Evolutionary conservation across 1,284 basidiomycete genomes (phyloP).

Genomic region (Earliella scabrosa): DNA sequence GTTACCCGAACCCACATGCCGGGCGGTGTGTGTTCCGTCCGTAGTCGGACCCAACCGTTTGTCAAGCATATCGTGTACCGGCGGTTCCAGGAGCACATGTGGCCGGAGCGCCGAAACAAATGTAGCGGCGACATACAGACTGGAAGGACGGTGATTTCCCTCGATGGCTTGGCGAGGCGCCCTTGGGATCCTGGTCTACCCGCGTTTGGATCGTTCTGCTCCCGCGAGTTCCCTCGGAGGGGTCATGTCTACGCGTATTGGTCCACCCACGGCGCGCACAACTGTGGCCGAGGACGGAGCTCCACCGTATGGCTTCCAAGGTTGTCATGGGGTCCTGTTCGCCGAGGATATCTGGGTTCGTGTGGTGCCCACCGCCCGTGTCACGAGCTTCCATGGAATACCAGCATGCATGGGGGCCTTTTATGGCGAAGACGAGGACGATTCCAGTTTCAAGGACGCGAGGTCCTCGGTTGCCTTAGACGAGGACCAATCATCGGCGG

Average conservation of each 20-base stretch:
- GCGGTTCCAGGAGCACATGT: neutral
- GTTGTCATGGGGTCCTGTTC: conserved; percentile 8
- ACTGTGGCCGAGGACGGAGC: conserved; percentile 9
- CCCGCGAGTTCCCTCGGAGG: neutral
- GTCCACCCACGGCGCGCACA: conserved; percentile 7
- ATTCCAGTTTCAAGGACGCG: conserved; percentile 12
- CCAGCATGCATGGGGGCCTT: neutral
- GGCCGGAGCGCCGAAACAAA: conserved; percentile 10
- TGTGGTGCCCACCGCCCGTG: neutral
- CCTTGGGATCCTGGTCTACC: conserved; percentile 1
- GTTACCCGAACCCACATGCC: conserved; percentile 9
- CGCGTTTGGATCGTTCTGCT: neutral
- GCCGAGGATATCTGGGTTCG: neutral
- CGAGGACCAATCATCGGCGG: neutral
- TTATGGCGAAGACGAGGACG: conserved; percentile 1
- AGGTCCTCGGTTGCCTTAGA: neutral
- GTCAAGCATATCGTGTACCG: neutral
- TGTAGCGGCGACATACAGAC: neutral
- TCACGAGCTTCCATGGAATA: neutral
- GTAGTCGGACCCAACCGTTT: conserved; percentile 2
- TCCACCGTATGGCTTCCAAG: conserved; percentile 4
- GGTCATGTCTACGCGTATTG: conserved; percentile 1
- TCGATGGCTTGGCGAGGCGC: conserved; percentile 8
- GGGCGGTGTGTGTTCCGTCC: neutral
- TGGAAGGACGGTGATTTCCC: neutral